Evolutionary conservation across 2,329 filamentous ascomycete species (phyloP), one percentile per base, ranked within the genome.

Genomic region (Cladosporium oxysporum): DNA sequence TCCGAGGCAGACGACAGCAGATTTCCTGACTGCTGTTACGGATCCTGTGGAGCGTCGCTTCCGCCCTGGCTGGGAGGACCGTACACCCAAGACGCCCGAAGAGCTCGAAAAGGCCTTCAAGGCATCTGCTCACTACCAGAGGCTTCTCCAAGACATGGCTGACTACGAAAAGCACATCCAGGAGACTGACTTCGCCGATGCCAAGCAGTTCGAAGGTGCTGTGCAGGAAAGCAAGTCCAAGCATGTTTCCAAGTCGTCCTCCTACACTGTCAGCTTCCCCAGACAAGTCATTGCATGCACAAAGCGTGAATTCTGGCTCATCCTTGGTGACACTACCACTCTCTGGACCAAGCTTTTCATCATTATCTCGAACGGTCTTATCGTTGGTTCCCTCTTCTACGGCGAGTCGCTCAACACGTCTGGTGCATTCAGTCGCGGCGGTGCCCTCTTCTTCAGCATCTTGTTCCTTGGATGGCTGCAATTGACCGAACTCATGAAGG

Each of bases 301-400:
- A 0, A 83, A 87, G 70, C 85, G 92, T 50, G 91, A 95, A 76
- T 88, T 92, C 66, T 93, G 91, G 89, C 84, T 96, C 33, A 85
- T 93, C 31, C 85, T 86, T 74, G 91, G 91, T 47, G 91, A 96
- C 77, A 88, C 84, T 67, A 88, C 88, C 0, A 90, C 90, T 0
- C 82, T 95, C 1, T 89, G 88, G 76, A 94, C 91, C 49, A 95
- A 94, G 70, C 84, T 90, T 66, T 90, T 92, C 77, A 92, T 92
- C 74, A 91, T 93, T 71, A 78, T 94, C 66, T 85, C 89, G 66
- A 91, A 91, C 75, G 85, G 79, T 64, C 82, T 96, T 11, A 91
- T 96, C 68, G 88, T 93, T 63, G 90, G 91, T 1, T 91, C 89
- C 2, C 82, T 95, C 21, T 95, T 95, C 79, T 91, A 92, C 72